Evolutionary conservation across 1,139 yeast genomes (phyloP), one percentile per base, ranked within the genome.

Genomic region (Nakaseomyces delphensis): DNA sequence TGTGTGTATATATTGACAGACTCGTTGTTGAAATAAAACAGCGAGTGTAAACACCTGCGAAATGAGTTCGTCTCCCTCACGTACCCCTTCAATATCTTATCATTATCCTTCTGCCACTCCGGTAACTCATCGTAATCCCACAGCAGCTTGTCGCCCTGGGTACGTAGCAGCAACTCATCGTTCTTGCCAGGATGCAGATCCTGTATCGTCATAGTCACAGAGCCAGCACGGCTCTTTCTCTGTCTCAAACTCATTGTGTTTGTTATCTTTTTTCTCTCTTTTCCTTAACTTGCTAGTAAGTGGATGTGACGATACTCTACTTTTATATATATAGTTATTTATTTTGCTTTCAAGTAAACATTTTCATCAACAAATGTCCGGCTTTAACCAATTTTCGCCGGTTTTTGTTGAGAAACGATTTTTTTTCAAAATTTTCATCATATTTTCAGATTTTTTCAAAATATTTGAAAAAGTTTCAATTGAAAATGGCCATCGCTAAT

Each of bases 101-200:
- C 86, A 56, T 87, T 87, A 57, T 87, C 96, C 54, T 75, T 71
- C 57, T 84, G 95, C 96, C 96, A 87, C 11, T 68, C 74, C 10
- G 85, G 89, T 13, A 87, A 59, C 42, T 76, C 76, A 44, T 73
- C 63, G 63, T 66, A 74, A 16, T 46, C 30, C 47, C 48, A 52
- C 10, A 60, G 48, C 40, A 39, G 18, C 29, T 39, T 39, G 14
- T 39, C 37, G 7, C 37, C 37, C 4, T 33, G 37, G 4, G 37
- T 15, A 13, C 21, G 37, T 13, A 33, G 8, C 23, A 14, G 6
- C 21, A 31, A 14, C 35, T 31, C 33, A 4, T 29, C 35, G 8
- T 19, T 10, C 6, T n/a, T 18, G 8, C 11, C 13, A 3, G 23
- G 13, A n/a, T n/a, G n/a, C 23, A 31, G 10, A 9, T 25, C 28